Evolutionary conservation across 2,329 filamentous ascomycete genomes (phyloP).

Genomic region (Talaromyces sp.): DNA sequence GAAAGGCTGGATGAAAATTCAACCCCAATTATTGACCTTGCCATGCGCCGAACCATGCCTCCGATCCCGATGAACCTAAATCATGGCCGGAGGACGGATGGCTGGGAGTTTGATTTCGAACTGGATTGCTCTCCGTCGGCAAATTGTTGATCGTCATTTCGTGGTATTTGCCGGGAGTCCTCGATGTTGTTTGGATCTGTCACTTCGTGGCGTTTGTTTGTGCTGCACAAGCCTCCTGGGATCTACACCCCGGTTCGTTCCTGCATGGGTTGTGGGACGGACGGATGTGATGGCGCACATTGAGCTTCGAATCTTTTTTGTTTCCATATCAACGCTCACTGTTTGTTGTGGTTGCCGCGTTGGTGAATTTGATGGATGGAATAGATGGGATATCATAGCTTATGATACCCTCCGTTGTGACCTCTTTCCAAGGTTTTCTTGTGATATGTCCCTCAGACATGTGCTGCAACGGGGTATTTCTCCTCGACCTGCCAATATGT

Average conservation of each 20-base stretch:
- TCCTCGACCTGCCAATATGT: too few species aligned
- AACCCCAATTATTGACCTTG: background rate
- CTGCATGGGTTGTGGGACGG: constrained; percentile 10
- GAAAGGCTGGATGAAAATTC: background rate
- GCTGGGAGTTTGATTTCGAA: background rate
- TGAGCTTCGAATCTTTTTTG: constrained; percentile 3
- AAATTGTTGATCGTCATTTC: background rate
- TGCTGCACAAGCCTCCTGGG: constrained; percentile 18
- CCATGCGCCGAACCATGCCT: constrained; percentile 1
- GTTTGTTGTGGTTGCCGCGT: background rate
- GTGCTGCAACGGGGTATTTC: too few species aligned
- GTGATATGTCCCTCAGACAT: too few species aligned
- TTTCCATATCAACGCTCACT: constrained; percentile 23
- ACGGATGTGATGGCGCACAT: constrained; percentile 22
- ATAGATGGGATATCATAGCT: background rate
- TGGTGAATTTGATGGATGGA: background rate
- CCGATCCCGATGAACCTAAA: background rate
- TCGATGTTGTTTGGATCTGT: constrained; percentile 14
- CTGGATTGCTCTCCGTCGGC: background rate
- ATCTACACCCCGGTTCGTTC: constrained; percentile 17
- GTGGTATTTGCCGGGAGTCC: background rate
- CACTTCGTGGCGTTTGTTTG: constrained; percentile 21
- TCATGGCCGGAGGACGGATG: constrained; percentile 42
- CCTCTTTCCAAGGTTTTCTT: background rate
- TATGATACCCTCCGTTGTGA: background rate